Evolutionary conservation across 2,329 filamentous ascomycete species (phyloP).

Genomic region (Pseudogymnoascus sp.): DNA sequence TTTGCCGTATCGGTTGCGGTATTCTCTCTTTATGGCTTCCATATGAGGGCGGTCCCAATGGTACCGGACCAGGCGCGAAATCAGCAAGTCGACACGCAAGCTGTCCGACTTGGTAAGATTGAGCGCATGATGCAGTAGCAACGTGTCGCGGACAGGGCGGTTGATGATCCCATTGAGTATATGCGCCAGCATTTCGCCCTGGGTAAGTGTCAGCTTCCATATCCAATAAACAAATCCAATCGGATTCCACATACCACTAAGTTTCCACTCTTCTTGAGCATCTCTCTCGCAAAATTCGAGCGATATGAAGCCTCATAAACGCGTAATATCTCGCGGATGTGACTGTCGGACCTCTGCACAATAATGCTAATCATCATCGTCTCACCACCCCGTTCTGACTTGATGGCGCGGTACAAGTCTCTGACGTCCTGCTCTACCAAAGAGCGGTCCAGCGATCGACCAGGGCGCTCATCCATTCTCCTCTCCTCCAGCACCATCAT

Average conservation of each 20-base stretch:
- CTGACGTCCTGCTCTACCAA: constrained; percentile 64
- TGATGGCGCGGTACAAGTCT: constrained; percentile 57
- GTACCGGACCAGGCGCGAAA: constrained; percentile 75
- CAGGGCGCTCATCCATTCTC: constrained; percentile 62
- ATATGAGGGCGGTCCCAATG: constrained; percentile 89
- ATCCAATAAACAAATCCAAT: neutral
- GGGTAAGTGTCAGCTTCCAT: neutral
- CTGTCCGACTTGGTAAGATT: constrained; percentile 56
- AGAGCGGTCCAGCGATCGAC: constrained; percentile 28
- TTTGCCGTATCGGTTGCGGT: constrained; percentile 64
- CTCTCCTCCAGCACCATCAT: constrained; percentile 73
- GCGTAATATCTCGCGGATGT: constrained; percentile 70
- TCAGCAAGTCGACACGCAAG: constrained; percentile 75
- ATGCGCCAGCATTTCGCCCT: constrained; percentile 92
- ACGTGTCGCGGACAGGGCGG: constrained; percentile 81
- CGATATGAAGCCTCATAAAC: constrained; percentile 65
- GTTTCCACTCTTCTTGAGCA: constrained; percentile 81
- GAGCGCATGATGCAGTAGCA: constrained; percentile 85
- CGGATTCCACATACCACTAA: constrained; percentile 64
- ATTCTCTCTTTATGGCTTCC: constrained; percentile 69
- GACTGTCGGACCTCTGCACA: constrained; percentile 67
- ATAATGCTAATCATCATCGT: constrained; percentile 80
- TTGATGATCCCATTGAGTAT: constrained; percentile 97
- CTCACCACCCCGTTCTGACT: constrained; percentile 74
- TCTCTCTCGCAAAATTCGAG: constrained; percentile 79